Percentiles rank a stretch among this genome's conserved stretches.
These are phyloP conservation scores for Claviceps fusiformis DNA, from an alignment of 2,329 filamentous ascomycete species.

Conservation along the genomic window DNA sequence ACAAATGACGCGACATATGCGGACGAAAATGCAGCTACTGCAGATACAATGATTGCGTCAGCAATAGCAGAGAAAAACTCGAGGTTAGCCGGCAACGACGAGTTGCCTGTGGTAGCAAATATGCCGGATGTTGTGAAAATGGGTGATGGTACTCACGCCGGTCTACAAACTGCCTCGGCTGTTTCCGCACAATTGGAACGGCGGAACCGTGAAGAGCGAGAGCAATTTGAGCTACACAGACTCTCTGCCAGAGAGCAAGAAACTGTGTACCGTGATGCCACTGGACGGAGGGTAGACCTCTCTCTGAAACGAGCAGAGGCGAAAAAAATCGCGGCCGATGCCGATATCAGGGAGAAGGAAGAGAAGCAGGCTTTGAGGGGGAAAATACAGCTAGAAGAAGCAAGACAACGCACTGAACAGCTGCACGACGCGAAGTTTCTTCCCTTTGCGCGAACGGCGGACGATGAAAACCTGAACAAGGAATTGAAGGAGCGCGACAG, in stretches of 20 bases:
- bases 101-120: slow-evolving; percentile 31
- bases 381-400: slow-evolving; percentile 66
- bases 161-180: slow-evolving; percentile 70
- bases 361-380: slow-evolving; percentile 63
- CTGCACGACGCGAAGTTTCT: slow-evolving; percentile 73
- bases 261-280: slow-evolving; percentile 91
- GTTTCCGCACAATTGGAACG: slow-evolving; percentile 57
- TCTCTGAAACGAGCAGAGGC: slow-evolving; percentile 82
- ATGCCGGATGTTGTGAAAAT: slow-evolving; percentile 48
- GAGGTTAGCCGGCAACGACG: slow-evolving; percentile 32
- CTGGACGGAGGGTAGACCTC: slow-evolving; percentile 85
- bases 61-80: slow-evolving; percentile 54
- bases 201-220: slow-evolving; percentile 51
- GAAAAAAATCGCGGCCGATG: slow-evolving; percentile 48
- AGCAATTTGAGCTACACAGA: slow-evolving; percentile 30
- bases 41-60: slow-evolving; percentile 63
- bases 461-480: slow-evolving; percentile 75
- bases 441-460: slow-evolving; percentile 63
- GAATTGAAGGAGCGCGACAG: slow-evolving; percentile 63
- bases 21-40: slow-evolving; percentile 39
- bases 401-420: slow-evolving; percentile 48
- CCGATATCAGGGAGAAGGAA: slow-evolving; percentile 56
- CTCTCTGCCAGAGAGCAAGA: slow-evolving; percentile 46
- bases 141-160: slow-evolving; percentile 77
- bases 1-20: slow-evolving; percentile 16